These are phyloP conservation scores for Chlamydomonas sp. DNA, from an alignment of 139 green algal species.

Conservation along the genomic window DNA sequence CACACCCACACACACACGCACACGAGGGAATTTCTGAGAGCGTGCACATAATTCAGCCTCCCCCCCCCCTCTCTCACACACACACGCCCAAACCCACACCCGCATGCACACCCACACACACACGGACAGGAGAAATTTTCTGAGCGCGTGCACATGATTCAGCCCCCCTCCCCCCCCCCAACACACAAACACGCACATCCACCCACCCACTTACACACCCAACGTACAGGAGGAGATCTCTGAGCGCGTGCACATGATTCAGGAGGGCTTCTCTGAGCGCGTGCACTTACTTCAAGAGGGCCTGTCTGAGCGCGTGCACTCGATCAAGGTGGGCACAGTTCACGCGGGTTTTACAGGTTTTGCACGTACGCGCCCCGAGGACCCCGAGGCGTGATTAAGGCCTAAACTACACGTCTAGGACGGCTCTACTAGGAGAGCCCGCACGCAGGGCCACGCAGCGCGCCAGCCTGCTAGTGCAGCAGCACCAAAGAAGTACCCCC, in stretches of 20 bases:
- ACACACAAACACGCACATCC: neutral
- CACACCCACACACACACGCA: no score
- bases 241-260: constrained; percentile 6
- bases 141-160: constrained; percentile 18
- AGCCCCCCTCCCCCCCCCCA: neutral
- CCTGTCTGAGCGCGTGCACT: constrained; percentile 18
- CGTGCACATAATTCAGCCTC: no score
- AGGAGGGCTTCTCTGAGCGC: constrained; percentile 7
- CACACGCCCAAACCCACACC: no score
- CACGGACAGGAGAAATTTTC: constrained; percentile 9
- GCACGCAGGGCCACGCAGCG: no score
- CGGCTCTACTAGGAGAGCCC: no score
- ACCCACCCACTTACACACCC: neutral
- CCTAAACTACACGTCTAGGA: no score
- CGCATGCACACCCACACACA: no score
- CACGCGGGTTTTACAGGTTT: neutral
- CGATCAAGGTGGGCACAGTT: neutral
- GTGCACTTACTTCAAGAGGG: constrained; percentile 35
- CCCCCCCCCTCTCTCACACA: no score
- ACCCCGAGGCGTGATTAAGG: no score
- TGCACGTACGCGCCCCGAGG: no score
- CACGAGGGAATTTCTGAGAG: no score
- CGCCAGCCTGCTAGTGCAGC: neutral
- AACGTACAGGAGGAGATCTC: constrained; percentile 1
- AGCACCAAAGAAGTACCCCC: neutral